Conservation (phyloP, 441 rosid species). For the Syzygium syzygioides region DNA sequence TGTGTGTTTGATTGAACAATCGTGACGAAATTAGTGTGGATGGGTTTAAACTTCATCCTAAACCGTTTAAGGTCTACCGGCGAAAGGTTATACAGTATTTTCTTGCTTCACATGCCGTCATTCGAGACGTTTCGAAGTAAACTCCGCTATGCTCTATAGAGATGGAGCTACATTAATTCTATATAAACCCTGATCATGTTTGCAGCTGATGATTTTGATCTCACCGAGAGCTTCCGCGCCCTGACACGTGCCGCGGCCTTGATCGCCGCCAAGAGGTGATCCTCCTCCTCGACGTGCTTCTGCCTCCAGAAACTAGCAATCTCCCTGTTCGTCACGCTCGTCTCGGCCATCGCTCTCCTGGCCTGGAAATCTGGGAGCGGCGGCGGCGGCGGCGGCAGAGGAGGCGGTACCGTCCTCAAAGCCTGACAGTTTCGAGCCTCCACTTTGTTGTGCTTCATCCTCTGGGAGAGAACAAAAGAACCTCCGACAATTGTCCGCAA, state of each 20-base stretch:
- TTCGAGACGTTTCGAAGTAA: not conserved
- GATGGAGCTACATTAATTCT: not conserved
- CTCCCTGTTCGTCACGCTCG: slow-evolving; percentile 66
- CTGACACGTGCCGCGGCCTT: slow-evolving; percentile 70
- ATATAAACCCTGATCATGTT: not conserved
- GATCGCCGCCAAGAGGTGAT: slow-evolving; percentile 73
- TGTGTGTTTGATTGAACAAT: not conserved
- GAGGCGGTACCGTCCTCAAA: slow-evolving; percentile 26
- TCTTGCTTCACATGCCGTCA: not conserved
- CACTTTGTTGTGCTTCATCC: slow-evolving; percentile 33
- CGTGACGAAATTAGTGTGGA: not conserved
- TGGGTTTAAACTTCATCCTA: not conserved
- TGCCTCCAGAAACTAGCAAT: slow-evolving; percentile 79
- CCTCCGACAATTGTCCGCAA: not conserved
- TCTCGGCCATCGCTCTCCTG: slow-evolving; percentile 18
- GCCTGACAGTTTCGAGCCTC: slow-evolving; percentile 15
- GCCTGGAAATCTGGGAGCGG: slow-evolving; percentile 40
- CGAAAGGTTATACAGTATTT: not conserved
- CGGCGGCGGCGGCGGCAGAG: slow-evolving; percentile 46
- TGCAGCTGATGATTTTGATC: not conserved
- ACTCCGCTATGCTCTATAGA: not conserved
- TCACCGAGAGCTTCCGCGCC: slow-evolving; percentile 64
- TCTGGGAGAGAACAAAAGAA: not conserved
- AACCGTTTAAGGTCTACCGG: not conserved
- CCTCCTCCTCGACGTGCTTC: slow-evolving; percentile 65